Base-by-base conservation (phyloP, 257 asterid species). In the Plantago ovata region DNA sequence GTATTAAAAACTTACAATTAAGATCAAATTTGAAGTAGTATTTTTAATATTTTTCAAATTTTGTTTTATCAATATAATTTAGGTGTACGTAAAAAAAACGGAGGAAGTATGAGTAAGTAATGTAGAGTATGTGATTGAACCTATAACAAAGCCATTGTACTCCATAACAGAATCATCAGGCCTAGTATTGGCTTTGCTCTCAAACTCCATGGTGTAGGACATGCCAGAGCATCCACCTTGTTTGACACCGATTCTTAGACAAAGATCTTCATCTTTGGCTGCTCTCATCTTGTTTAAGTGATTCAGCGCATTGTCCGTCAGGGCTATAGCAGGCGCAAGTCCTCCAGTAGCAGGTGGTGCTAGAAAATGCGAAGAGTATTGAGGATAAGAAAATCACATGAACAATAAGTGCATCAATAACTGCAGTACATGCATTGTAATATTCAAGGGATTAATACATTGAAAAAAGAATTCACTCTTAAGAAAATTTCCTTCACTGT, bases 201-300 rank as follows among this genome's bases (percentile, higher is more conserved):
- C 98, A 58, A 91, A 91, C 69, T 91, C 98, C 96, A 91, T 87
- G 21, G 87, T 83, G 69, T 91, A 91, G 51, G 98, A 91, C 96
- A 91, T 56, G 52, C 98, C 95, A 20, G 98, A 91, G 81, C 98
- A 91, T 63, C 98, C 98, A 61, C 98, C 98, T 77, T 87, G 98
- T 73, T 78, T 91, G 60, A 91, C 98, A 57, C 98, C 98, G 55
- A 91, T 91, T 80, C 98, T 81, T 11, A 91, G 84, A 75, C 85
- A 81, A 51, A 91, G 72, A 63, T 87, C 95, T 58, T 83, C 92
- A 42, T 53, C 79, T 53, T 48, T 41, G 61, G 84, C 96, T 0
- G 84, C 54, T 75, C 84, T 79, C 95, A 87, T 83, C 81, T 74
- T 87, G 66, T 70, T 77, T 67, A 91, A 78, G 84, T 85, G 95